phyloP scores from a whole-genome alignment of 2,329 filamentous ascomycete species.

The Chalara sp. region DNA sequence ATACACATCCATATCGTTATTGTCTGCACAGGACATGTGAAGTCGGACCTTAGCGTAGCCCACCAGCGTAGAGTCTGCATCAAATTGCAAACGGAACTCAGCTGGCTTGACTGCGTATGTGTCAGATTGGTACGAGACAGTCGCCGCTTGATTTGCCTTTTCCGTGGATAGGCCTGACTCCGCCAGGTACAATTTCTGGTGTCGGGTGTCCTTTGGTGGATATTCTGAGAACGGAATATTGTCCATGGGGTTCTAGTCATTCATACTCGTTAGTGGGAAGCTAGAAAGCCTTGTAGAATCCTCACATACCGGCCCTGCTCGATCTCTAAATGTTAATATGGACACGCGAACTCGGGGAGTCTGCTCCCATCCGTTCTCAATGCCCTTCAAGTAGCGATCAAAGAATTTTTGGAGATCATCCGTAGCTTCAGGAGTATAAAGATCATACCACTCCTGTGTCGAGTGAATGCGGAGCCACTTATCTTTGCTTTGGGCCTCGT shows the following conservation, averaged over 20 bases:
- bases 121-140: too few relatives aligned
- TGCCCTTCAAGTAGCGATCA: conserved; percentile 36
- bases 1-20: conserved; percentile 39
- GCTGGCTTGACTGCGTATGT: too few relatives aligned
- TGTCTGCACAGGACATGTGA: conserved; percentile 35
- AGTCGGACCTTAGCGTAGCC: conserved; percentile 40
- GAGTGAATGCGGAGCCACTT: conserved; percentile 14
- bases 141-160: too few relatives aligned
- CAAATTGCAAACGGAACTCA: conserved; percentile 34
- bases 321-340: conserved; percentile 8
- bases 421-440: conserved; percentile 28
- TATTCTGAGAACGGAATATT: too few relatives aligned
- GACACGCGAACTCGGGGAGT: conserved; percentile 39
- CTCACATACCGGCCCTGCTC: too few relatives aligned
- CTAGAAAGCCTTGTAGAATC: too few relatives aligned
- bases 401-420: conserved; percentile 38
- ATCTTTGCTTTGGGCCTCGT: conserved; percentile 2
- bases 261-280: too few relatives aligned
- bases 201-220: too few relatives aligned
- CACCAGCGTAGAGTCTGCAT: conserved; percentile 32
- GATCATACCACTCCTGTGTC: conserved; percentile 39
- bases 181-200: too few relatives aligned
- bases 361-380: conserved; percentile 38
- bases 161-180: too few relatives aligned
- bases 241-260: too few relatives aligned